Evolutionary conservation across 2,329 filamentous ascomycete genomes (phyloP).

Genomic region (Fusarium camptoceras): DNA sequence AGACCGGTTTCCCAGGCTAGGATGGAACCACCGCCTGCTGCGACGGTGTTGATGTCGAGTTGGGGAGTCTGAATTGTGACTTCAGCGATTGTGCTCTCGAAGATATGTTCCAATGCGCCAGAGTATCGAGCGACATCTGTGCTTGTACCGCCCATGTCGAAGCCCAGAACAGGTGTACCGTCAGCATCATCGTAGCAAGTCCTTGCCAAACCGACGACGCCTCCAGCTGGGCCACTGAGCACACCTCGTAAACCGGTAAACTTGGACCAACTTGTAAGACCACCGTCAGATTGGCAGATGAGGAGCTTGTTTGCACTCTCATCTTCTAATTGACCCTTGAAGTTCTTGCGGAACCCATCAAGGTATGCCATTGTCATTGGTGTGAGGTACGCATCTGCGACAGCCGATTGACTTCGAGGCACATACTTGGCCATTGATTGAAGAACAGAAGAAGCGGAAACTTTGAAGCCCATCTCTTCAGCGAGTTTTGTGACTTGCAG

Average conservation of each 20-base stretch:
- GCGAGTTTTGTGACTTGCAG: slow-evolving; percentile 52
- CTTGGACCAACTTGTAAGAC: slow-evolving; percentile 45
- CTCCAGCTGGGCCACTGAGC: slow-evolving; percentile 46
- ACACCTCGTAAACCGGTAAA: slow-evolving; percentile 46
- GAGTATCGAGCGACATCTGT: slow-evolving; percentile 78
- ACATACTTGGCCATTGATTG: slow-evolving; percentile 60
- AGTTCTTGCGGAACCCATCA: slow-evolving; percentile 47
- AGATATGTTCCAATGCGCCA: slow-evolving; percentile 77
- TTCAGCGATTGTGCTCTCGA: slow-evolving; percentile 77
- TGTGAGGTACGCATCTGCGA: slow-evolving; percentile 58
- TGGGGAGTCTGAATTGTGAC: slow-evolving; percentile 79
- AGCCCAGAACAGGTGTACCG: slow-evolving; percentile 44
- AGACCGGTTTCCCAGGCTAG: slow-evolving; percentile 77
- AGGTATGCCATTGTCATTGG: slow-evolving; percentile 55
- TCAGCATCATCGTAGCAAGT: slow-evolving; percentile 45
- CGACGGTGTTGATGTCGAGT: slow-evolving; percentile 80
- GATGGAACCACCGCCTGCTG: slow-evolving; percentile 61
- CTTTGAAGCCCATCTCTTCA: slow-evolving; percentile 56
- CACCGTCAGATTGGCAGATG: slow-evolving; percentile 47
- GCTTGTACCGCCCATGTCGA: slow-evolving; percentile 68
- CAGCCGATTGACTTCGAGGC: slow-evolving; percentile 57
- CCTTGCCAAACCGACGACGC: slow-evolving; percentile 44
- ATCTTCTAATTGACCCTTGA: slow-evolving; percentile 43
- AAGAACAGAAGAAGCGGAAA: slow-evolving; percentile 53
- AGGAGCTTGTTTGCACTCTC: slow-evolving; percentile 48